Evolutionary conservation across 495 filamentous ascomycete species (phyloP), one percentile per base, ranked within the genome.

Genomic region (Hypoxylon fragiforme): DNA sequence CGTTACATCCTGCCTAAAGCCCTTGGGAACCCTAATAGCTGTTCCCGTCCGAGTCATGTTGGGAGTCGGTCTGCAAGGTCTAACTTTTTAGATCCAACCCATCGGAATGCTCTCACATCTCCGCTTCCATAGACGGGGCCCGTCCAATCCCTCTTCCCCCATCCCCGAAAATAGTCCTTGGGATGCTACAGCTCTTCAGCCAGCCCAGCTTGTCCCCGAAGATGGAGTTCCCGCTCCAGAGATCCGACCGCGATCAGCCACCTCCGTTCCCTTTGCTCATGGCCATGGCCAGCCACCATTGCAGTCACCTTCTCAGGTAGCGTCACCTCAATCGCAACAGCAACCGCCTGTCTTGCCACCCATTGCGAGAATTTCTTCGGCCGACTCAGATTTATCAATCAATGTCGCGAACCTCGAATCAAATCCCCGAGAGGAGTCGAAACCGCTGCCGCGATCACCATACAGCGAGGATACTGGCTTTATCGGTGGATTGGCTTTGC

Each of bases 91-190:
- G 59, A 58, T 63, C 59, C 54, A 58, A 39, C 38, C 49, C 44
- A 8, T 45, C 59, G 62, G 62, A 53, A 82, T 82, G 79, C 69
- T 81, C 59, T 79, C 76, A 44, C 77, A 81, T 62, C 72, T 81
- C 16, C 77, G 78, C 57, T 79, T 80, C 50, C 77, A 78, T 24
- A 73, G 75, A 62, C 77, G 78, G 38, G 75, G 68, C 9, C 74
- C 78, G 53, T 81, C 79, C 31, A 79, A 72, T 55, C 77, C 79
- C 39, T 66, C 77, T 3, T 80, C 78, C 19, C 76, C 79, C 16
- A 60, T 72, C n/a, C 70, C 73, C 42, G 75, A 76, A 41, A 55
- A 57, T 26, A 55, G 55, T 31, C 50, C 69, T 18, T 73, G 68
- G 68, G 72, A 76, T 38, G 31, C 68, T 37, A 49, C 67, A 6